Evolutionary conservation across 2,329 filamentous ascomycete genomes (phyloP).

Genomic region (Hymenoscyphus repandus): DNA sequence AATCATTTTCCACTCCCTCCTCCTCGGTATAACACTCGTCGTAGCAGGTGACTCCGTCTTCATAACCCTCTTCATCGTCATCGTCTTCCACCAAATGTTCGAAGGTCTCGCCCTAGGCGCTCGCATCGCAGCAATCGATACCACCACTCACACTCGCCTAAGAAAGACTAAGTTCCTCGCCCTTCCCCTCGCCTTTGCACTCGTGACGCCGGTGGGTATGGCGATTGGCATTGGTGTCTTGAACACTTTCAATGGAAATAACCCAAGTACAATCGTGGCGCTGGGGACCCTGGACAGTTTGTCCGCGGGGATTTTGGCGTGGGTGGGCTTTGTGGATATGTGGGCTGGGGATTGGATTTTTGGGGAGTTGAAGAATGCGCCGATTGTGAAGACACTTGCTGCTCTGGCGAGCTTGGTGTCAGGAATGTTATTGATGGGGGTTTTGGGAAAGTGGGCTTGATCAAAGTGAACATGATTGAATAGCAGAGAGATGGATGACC

Average conservation of each 20-base stretch:
- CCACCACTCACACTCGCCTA: background rate
- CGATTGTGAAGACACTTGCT: constrained; percentile 38
- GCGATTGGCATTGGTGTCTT: constrained; percentile 72
- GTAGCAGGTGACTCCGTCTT: constrained; percentile 53
- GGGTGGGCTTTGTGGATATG: constrained; percentile 78
- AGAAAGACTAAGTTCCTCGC: background rate
- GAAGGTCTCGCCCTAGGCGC: constrained; percentile 70
- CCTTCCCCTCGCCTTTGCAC: constrained; percentile 38
- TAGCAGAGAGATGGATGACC: background rate
- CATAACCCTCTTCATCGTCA: constrained; percentile 57
- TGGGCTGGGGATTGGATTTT: constrained; percentile 70
- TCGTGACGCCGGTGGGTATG: constrained; percentile 75
- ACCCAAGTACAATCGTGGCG: constrained; percentile 61
- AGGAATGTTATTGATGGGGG: constrained; percentile 64
- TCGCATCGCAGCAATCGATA: constrained; percentile 53
- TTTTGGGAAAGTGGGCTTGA: constrained; percentile 70
- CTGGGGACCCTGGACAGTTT: constrained; percentile 70
- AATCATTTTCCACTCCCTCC: constrained; percentile 59
- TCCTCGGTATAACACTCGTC: constrained; percentile 37
- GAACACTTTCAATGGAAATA: constrained; percentile 67
- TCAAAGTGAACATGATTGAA: background rate
- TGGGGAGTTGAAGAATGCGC: constrained; percentile 43
- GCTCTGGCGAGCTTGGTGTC: constrained; percentile 50
- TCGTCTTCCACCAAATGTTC: constrained; percentile 75
- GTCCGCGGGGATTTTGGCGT: constrained; percentile 71